These are phyloP conservation scores for Paramecium biaurelia DNA, from an alignment of 73 alveolate genomes.

Conservation along the genomic window DNA sequence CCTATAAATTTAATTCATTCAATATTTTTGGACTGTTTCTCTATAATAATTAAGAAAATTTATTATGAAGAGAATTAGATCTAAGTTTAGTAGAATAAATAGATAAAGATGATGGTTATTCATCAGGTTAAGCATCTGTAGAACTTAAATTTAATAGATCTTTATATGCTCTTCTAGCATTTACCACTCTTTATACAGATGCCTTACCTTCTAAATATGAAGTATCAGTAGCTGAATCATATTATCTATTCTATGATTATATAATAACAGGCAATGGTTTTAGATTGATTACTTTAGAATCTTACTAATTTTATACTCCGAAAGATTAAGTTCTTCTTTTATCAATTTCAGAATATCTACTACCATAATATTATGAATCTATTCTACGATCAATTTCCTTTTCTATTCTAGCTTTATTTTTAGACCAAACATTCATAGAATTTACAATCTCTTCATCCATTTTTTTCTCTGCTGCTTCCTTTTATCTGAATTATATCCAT, in stretches of 20 bases:
- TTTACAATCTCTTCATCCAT: constrained; percentile 56
- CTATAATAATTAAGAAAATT: not conserved
- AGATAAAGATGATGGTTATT: not conserved
- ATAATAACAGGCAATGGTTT: not conserved
- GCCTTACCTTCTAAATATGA: not conserved
- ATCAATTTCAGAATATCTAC: constrained; percentile 40
- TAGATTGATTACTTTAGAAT: not conserved
- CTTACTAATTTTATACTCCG: not conserved
- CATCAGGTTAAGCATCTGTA: not conserved
- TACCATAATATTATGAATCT: constrained; percentile 51
- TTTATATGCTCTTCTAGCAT: constrained; percentile 15
- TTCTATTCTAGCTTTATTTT: constrained; percentile 45
- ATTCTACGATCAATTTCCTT: constrained; percentile 57
- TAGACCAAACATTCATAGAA: constrained; percentile 54
- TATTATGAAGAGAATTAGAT: constrained; percentile 37
- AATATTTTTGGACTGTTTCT: not conserved
- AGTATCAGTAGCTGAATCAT: not conserved
- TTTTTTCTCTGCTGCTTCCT: constrained; percentile 29
- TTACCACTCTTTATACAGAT: not conserved
- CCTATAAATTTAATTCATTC: not conserved
- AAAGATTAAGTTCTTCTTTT: not conserved
- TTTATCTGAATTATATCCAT: constrained; percentile 53
- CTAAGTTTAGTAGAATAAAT: constrained; percentile 34
- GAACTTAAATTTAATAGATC: constrained; percentile 9
- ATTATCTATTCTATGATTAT: not conserved